phyloP scores from a whole-genome alignment of 176 grass and related monocot species.

The Neostapfia colusana region DNA sequence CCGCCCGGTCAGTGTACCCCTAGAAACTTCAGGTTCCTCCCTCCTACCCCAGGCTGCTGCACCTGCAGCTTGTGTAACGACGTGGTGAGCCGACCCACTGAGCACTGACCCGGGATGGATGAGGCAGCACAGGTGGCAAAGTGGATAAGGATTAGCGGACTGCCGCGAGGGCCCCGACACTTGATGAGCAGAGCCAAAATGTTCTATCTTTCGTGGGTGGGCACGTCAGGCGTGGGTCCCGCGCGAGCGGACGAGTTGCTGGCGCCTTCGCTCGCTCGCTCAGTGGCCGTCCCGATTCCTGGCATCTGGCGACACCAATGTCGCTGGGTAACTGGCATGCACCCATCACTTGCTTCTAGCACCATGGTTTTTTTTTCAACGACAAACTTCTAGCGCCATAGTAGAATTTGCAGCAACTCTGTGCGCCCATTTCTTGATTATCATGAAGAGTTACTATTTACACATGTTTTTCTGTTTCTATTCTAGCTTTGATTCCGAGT shows the following conservation, averaged over 20 bases:
- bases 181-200: background rate
- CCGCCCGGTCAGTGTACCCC: background rate
- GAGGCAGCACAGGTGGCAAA: background rate
- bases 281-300: too few species aligned
- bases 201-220: background rate
- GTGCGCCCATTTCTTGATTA: background rate
- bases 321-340: background rate
- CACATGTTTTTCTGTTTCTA: background rate
- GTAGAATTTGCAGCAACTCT: background rate
- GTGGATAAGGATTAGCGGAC: background rate
- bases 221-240: background rate
- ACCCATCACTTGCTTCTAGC: background rate
- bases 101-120: background rate
- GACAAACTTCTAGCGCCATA: too few species aligned
- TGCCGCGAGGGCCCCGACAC: background rate
- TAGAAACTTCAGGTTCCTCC: background rate
- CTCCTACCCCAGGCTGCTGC: background rate
- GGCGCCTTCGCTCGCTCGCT: background rate
- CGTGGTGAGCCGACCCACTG: background rate
- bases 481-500: background rate
- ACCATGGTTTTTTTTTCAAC: too few species aligned
- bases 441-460: conserved; percentile 11
- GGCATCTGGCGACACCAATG: background rate
- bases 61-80: background rate
- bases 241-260: background rate